These are phyloP conservation scores for Penicillium sp. DNA, from an alignment of 2,329 filamentous ascomycete species.

Conservation along the genomic window DNA sequence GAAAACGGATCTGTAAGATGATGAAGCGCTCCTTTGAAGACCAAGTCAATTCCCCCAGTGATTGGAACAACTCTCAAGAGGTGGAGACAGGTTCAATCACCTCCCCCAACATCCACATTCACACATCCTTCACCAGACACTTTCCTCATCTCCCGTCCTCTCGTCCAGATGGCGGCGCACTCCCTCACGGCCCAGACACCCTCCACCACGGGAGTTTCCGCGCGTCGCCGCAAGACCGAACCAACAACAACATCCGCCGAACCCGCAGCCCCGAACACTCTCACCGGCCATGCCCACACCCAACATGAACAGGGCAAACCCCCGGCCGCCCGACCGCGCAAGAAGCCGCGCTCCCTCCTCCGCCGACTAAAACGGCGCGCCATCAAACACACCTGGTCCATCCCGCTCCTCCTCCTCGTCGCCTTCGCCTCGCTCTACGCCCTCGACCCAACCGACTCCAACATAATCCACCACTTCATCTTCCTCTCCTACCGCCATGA, in stretches of 20 bases:
- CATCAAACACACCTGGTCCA: constrained; percentile 58
- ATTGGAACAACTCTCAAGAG: not conserved
- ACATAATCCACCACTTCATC: constrained; percentile 74
- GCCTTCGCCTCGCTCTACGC: constrained; percentile 67
- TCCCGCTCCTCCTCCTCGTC: constrained; percentile 68
- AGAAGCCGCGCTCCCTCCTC: constrained; percentile 4
- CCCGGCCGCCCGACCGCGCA: not conserved
- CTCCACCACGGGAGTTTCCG: not conserved
- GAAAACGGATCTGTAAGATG: constrained; percentile 12
- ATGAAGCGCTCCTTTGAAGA: not conserved
- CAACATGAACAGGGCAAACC: not conserved
- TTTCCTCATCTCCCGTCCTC: not conserved
- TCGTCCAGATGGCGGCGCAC: not conserved
- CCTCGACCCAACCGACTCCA: constrained; percentile 71
- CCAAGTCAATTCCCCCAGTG: not conserved
- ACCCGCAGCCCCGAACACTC: not conserved
- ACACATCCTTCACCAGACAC: too few species aligned
- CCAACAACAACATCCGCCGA: not conserved
- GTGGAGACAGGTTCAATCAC: not conserved
- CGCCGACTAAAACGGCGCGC: constrained; percentile 37
- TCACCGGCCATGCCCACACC: not conserved
- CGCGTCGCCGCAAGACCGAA: not conserved
- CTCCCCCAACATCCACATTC: not conserved
- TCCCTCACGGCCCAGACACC: not conserved
- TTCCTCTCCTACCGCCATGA: constrained; percentile 78